These are phyloP conservation scores for Xylaria telfairii DNA, from an alignment of 495 filamentous ascomycete species.

Conservation along the genomic window DNA sequence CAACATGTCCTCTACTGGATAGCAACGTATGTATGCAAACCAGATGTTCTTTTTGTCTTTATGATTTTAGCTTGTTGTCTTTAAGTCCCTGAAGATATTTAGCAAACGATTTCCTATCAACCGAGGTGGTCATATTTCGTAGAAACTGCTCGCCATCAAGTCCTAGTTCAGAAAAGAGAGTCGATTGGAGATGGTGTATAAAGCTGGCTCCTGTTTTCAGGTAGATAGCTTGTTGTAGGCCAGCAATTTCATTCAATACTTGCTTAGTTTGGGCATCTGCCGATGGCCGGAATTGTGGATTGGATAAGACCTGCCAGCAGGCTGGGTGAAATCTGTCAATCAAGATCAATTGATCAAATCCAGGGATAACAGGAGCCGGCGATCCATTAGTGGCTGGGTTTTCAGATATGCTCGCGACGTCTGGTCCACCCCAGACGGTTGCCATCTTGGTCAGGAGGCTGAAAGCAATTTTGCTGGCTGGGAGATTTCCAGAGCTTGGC, in stretches of 20 bases:
- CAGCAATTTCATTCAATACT: slow-evolving; percentile 83
- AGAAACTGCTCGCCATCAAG: slow-evolving; percentile 57
- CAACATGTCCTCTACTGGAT: not conserved
- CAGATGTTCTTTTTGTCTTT: not conserved
- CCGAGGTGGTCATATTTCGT: slow-evolving; percentile 54
- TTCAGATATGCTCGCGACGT: slow-evolving; percentile 62
- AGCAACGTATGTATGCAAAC: not conserved
- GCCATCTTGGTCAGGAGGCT: slow-evolving; percentile 79
- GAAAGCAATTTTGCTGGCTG: slow-evolving; percentile 81
- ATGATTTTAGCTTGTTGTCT: slow-evolving; percentile 40
- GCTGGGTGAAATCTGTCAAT: slow-evolving; percentile 85
- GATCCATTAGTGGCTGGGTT: slow-evolving; percentile 49
- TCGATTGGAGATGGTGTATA: slow-evolving; percentile 53
- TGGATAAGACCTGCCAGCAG: slow-evolving; percentile 83
- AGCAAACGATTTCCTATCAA: slow-evolving; percentile 57
- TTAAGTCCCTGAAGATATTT: slow-evolving; percentile 52
- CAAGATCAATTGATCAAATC: slow-evolving; percentile 86
- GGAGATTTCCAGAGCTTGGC: slow-evolving; percentile 67
- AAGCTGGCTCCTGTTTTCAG: slow-evolving; percentile 75
- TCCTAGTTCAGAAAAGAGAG: slow-evolving; percentile 56
- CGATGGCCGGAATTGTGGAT: slow-evolving; percentile 72
- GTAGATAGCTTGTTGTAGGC: slow-evolving; percentile 85
- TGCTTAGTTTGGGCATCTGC: slow-evolving; percentile 85
- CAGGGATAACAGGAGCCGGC: slow-evolving; percentile 67
- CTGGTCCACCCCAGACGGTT: slow-evolving; percentile 82